Conservation (phyloP, 305 asterid genomes). For the Rubia peregrina region DNA sequence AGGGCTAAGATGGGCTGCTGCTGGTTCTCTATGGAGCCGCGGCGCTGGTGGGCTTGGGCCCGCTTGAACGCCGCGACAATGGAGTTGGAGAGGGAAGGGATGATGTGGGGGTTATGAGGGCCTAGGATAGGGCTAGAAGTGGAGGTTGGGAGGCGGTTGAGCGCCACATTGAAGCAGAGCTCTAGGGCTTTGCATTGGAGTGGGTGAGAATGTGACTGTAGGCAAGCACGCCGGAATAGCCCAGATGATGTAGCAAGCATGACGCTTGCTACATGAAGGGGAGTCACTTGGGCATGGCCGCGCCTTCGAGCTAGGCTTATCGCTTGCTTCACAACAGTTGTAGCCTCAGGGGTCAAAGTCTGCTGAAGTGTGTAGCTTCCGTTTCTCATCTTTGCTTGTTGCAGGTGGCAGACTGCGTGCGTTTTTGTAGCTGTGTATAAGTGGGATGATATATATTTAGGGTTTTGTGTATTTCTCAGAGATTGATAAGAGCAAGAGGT, state of each 20-base stretch:
- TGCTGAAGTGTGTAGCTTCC: slow-evolving; percentile 87
- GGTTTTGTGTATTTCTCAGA: neutral
- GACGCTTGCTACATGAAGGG: slow-evolving; percentile 86
- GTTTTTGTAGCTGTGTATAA: neutral
- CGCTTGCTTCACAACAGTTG: slow-evolving; percentile 67
- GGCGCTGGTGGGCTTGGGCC: slow-evolving; percentile 94
- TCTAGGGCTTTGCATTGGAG: slow-evolving; percentile 91
- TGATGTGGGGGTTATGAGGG: slow-evolving; percentile 44
- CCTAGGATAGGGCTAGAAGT: slow-evolving; percentile 52
- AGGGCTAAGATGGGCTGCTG: slow-evolving; percentile 73
- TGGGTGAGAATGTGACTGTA: slow-evolving; percentile 80
- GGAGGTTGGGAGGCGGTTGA: slow-evolving; percentile 81
- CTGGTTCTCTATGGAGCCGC: slow-evolving; percentile 71
- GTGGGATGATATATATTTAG: neutral
- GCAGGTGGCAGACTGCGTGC: neutral
- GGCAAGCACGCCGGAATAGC: slow-evolving; percentile 68
- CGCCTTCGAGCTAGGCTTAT: slow-evolving; percentile 64
- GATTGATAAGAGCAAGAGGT: neutral
- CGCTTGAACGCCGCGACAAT: slow-evolving; percentile 91
- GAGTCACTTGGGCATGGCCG: slow-evolving; percentile 94
- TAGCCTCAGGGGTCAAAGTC: slow-evolving; percentile 67
- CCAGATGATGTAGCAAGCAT: slow-evolving; percentile 62
- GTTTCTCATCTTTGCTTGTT: slow-evolving; percentile 43
- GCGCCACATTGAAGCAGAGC: slow-evolving; percentile 91
- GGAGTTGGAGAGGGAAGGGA: slow-evolving; percentile 82